phyloP scores from a whole-genome alignment of 73 alveolate genomes.

The Tetrahymena thermophila region DNA sequence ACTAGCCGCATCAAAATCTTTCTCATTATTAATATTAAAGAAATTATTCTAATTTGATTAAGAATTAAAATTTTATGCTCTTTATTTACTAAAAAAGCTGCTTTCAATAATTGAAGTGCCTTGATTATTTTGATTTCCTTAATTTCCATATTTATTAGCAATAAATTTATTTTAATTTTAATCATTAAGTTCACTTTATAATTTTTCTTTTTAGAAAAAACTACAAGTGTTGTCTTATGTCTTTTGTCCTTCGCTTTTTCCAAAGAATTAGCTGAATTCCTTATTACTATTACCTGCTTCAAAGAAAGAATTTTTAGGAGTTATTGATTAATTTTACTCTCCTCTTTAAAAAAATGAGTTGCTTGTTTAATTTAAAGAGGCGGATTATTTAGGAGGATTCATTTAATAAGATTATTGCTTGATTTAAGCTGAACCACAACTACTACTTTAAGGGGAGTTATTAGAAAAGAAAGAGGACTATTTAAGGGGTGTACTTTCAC shows the following conservation, averaged over 20 bases:
- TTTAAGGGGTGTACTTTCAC: background rate
- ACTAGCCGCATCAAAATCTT: background rate
- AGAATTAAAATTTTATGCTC: background rate
- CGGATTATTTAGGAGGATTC: background rate
- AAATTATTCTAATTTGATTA: background rate
- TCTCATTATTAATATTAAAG: background rate
- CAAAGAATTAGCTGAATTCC: background rate
- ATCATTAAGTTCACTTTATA: background rate
- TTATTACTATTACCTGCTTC: background rate
- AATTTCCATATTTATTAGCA: background rate
- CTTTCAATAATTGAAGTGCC: background rate
- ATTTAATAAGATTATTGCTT: background rate
- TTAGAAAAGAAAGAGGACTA: background rate
- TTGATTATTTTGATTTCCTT: background rate
- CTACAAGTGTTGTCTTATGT: background rate
- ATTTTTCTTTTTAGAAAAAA: background rate
- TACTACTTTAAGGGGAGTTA: background rate
- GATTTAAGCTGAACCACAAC: background rate
- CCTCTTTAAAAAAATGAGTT: background rate
- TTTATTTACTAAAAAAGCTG: background rate
- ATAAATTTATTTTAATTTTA: no score
- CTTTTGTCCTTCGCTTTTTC: background rate
- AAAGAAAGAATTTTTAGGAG: background rate
- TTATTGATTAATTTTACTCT: background rate
- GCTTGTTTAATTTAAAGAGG: background rate